phyloP scores from a whole-genome alignment of 495 filamentous ascomycete species.

The Hypoxylon subgilvum region DNA sequence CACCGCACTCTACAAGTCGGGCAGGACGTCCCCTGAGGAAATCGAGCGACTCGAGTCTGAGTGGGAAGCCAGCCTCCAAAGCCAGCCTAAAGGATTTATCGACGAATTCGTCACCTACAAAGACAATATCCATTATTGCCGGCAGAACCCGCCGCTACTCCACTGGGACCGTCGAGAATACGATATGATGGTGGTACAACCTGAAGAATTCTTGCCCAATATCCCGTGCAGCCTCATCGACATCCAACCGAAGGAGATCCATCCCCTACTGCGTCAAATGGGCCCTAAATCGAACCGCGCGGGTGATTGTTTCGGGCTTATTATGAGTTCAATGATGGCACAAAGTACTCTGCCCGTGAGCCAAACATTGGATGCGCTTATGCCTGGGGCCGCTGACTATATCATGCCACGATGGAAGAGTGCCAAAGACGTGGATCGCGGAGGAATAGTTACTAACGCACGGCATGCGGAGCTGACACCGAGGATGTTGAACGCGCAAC shows the following conservation, averaged over 20 bases:
- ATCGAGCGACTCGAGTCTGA: conserved; percentile 17
- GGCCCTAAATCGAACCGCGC: conserved; percentile 42
- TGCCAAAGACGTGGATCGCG: conserved; percentile 46
- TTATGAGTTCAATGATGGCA: conserved; percentile 36
- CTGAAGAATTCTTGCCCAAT: conserved; percentile 64
- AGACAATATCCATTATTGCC: conserved; percentile 55
- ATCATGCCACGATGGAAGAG: conserved; percentile 49
- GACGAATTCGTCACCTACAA: conserved; percentile 42
- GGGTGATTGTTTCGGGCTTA: conserved; percentile 48
- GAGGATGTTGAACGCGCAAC: conserved; percentile 50
- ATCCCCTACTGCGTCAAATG: conserved; percentile 45
- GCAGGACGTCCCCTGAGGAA: conserved; percentile 1
- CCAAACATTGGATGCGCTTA: conserved; percentile 37
- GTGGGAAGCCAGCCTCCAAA: conserved; percentile 24
- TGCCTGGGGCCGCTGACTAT: conserved; percentile 50
- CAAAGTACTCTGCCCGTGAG: conserved; percentile 26
- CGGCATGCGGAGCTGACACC: conserved; percentile 42
- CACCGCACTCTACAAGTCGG: conserved; percentile 19
- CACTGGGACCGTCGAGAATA: conserved; percentile 69
- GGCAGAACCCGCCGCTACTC: conserved; percentile 55
- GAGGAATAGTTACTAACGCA: conserved; percentile 43
- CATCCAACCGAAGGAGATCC: conserved; percentile 50
- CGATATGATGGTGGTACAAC: conserved; percentile 58
- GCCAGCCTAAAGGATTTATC: conserved; percentile 12
- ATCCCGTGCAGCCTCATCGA: conserved; percentile 48